phyloP scores from a whole-genome alignment of 805 yeast species.

The Monosporozyma aquatica region DNA sequence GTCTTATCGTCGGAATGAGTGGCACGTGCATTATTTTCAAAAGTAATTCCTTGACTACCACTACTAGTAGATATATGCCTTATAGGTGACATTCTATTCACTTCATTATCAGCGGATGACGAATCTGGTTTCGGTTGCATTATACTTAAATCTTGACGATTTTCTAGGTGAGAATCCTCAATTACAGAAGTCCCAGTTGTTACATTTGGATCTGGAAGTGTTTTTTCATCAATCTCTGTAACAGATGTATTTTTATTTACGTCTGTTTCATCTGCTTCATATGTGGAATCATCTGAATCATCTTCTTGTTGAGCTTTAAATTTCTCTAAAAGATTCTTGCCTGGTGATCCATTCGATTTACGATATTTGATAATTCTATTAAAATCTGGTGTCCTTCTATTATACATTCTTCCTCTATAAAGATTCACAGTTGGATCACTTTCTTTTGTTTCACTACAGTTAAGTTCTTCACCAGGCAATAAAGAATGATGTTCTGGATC shows the following conservation, averaged over 20 bases:
- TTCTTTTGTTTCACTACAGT: neutral
- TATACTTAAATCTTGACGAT: too few relatives aligned
- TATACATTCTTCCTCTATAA: slow-evolving; percentile 4
- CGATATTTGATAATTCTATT: slow-evolving; percentile 21
- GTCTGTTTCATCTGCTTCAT: neutral
- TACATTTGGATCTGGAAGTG: neutral
- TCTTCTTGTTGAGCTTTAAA: slow-evolving; percentile 8
- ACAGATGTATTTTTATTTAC: neutral
- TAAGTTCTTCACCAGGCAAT: too few relatives aligned
- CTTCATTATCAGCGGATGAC: neutral
- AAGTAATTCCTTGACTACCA: too few relatives aligned
- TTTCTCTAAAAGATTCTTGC: slow-evolving; percentile 8
- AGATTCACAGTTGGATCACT: neutral
- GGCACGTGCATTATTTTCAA: too few relatives aligned
- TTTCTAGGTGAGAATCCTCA: neutral
- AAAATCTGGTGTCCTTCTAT: slow-evolving; percentile 23
- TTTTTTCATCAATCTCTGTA: neutral
- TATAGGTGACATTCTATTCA: too few relatives aligned
- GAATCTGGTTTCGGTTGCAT: too few relatives aligned
- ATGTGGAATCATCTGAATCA: neutral
- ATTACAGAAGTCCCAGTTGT: neutral
- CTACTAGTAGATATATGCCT: too few relatives aligned
- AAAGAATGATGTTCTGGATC: too few relatives aligned
- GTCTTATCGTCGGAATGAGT: too few relatives aligned
- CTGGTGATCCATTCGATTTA: slow-evolving; percentile 13